Conservation (phyloP, 495 filamentous ascomycete genomes). For the Aspergillus haitiensis region DNA sequence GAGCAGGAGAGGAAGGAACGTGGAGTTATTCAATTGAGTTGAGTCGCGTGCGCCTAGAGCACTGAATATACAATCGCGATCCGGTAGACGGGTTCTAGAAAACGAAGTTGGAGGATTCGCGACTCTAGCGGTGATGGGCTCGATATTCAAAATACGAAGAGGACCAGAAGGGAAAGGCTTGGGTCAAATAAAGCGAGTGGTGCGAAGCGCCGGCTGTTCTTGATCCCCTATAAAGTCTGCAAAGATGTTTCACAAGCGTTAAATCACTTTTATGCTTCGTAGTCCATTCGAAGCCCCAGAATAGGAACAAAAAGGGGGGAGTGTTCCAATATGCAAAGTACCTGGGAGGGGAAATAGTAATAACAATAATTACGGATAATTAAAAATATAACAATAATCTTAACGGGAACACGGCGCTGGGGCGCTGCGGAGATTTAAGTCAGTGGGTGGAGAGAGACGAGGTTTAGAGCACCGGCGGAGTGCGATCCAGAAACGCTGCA, state of each 20-base stretch:
- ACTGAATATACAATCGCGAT: constrained; percentile 8
- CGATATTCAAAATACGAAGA: neutral
- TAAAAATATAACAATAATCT: neutral
- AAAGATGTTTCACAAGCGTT: constrained; percentile 28
- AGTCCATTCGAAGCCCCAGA: constrained; percentile 12
- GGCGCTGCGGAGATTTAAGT: constrained; percentile 20
- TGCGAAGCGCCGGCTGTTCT: constrained; percentile 10
- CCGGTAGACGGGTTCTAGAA: neutral
- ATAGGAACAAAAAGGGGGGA: constrained; percentile 7
- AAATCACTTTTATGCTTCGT: constrained; percentile 17
- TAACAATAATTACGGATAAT: neutral
- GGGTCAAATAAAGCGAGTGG: constrained; percentile 15
- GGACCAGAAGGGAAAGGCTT: constrained; percentile 3
- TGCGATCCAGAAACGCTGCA: constrained; percentile 14
- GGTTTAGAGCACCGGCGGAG: constrained; percentile 1
- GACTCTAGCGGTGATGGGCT: no score
- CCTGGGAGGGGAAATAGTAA: neutral
- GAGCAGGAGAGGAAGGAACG: no score
- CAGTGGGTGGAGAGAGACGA: constrained; percentile 7
- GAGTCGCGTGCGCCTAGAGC: constrained; percentile 9
- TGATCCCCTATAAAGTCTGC: constrained; percentile 22
- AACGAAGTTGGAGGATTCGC: neutral
- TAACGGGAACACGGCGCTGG: neutral
- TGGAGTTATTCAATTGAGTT: neutral
- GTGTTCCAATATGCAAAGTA: neutral